Evolutionary conservation across 805 yeast genomes (phyloP).

Genomic region (Saturnispora ahearnii): DNA sequence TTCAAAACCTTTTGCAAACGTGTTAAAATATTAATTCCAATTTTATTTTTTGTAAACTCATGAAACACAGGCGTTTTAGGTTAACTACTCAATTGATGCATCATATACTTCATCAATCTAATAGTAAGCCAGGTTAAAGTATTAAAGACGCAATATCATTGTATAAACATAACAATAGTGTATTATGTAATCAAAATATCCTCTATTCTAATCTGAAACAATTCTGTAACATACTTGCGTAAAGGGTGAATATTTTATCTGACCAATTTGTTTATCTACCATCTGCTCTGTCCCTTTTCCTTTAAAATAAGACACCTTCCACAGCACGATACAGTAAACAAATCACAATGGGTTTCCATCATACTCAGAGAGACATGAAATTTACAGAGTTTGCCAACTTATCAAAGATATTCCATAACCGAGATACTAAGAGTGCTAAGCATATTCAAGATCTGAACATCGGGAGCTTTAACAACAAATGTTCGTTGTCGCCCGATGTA

Average conservation of each 20-base stretch:
- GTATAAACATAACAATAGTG: neutral
- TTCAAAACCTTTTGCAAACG: no score
- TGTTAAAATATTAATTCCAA: no score
- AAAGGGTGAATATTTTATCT: neutral
- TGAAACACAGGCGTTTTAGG: no score
- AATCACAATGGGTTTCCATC: neutral
- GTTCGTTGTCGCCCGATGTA: neutral
- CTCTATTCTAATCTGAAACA: slow-evolving; percentile 1
- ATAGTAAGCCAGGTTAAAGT: neutral
- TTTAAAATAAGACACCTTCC: neutral
- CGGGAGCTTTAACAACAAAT: neutral
- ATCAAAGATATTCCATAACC: neutral
- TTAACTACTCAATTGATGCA: no score
- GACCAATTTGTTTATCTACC: neutral
- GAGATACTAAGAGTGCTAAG: neutral
- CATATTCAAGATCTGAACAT: no score
- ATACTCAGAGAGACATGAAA: neutral
- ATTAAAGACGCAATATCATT: neutral
- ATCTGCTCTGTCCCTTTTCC: neutral
- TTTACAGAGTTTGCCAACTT: neutral
- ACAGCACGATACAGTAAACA: neutral
- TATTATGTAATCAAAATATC: neutral
- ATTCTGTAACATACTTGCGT: slow-evolving; percentile 2
- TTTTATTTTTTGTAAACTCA: no score
- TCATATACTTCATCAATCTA: no score